phyloP scores from a whole-genome alignment of 352 stramenopile genomes.

The Globisporangium perplexum region DNA sequence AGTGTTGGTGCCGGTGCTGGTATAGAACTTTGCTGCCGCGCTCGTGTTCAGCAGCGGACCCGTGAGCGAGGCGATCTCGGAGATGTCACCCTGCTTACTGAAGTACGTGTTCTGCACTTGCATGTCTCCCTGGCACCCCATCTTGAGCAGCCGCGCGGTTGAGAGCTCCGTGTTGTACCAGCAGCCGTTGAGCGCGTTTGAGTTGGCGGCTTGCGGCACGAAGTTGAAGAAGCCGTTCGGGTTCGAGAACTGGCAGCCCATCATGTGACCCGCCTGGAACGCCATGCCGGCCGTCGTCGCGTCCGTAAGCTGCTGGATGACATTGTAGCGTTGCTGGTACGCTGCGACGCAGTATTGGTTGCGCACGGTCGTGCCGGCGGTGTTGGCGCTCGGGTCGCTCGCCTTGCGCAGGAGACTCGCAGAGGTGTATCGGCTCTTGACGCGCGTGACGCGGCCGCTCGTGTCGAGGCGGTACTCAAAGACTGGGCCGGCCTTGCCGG shows the following conservation, averaged over 20 bases:
- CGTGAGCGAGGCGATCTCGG: conserved; percentile 14
- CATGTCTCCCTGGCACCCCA: conserved; percentile 23
- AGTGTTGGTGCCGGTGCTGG: conserved; percentile 17
- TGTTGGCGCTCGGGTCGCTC: conserved; percentile 15
- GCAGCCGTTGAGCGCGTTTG: conserved; percentile 30
- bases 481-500: conserved; percentile 17
- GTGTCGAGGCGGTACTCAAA: conserved; percentile 20
- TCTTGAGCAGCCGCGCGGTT: conserved; percentile 25
- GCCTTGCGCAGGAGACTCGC: conserved; percentile 23
- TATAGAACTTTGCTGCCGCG: conserved; percentile 18
- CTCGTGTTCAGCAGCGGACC: conserved; percentile 15
- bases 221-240: conserved; percentile 36
- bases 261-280: conserved; percentile 26
- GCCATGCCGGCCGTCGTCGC: conserved; percentile 15
- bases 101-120: conserved; percentile 20
- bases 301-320: conserved; percentile 21
- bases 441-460: conserved; percentile 15
- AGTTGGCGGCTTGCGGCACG: conserved; percentile 24
- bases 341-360: conserved; percentile 25
- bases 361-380: conserved; percentile 17
- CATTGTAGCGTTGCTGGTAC: conserved; percentile 29
- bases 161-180: conserved; percentile 31
- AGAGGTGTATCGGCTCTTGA: conserved; percentile 16
- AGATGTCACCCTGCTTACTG: conserved; percentile 15
- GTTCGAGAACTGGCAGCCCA: conserved; percentile 32